phyloP scores from a whole-genome alignment of 257 asterid genomes.

The Handroanthus guayacan region DNA sequence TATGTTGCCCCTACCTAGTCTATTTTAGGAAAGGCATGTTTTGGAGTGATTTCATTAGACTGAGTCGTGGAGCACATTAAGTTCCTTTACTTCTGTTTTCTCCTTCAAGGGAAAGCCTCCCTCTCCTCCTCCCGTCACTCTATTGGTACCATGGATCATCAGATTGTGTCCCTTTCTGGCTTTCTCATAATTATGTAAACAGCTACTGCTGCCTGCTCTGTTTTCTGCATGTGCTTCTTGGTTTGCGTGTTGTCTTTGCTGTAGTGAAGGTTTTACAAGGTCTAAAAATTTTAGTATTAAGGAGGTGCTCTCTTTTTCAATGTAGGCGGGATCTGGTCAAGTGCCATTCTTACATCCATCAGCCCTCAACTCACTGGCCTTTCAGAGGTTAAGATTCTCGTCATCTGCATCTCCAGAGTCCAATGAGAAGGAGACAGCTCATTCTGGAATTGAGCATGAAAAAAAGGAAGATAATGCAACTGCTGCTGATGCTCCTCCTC shows the following conservation, averaged over 20 bases:
- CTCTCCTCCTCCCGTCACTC: not conserved
- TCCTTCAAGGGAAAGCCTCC: not conserved
- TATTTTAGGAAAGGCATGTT: not conserved
- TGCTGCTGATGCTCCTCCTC: slow-evolving; percentile 36
- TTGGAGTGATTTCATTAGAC: not conserved
- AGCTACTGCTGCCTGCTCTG: slow-evolving; percentile 1
- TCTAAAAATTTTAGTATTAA: slow-evolving; percentile 4
- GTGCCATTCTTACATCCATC: slow-evolving; percentile 55
- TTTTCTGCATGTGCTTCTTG: not conserved
- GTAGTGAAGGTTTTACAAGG: not conserved
- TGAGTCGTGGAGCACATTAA: not conserved
- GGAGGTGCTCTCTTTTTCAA: slow-evolving; percentile 18
- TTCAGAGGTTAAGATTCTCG: slow-evolving; percentile 64
- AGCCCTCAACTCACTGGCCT: slow-evolving; percentile 43
- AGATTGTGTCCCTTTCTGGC: not conserved
- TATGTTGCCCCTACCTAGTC: not conserved
- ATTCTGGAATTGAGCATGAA: slow-evolving; percentile 47
- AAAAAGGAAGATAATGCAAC: slow-evolving; percentile 38
- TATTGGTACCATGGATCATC: not conserved
- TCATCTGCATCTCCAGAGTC: slow-evolving; percentile 71
- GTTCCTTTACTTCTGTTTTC: not conserved
- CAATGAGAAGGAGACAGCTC: slow-evolving; percentile 58
- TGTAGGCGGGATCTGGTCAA: slow-evolving; percentile 54
- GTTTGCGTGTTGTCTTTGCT: not conserved
- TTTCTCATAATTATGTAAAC: not conserved